phyloP scores from a whole-genome alignment of 768 basidiomycete genomes.

The Rickenella mellea region DNA sequence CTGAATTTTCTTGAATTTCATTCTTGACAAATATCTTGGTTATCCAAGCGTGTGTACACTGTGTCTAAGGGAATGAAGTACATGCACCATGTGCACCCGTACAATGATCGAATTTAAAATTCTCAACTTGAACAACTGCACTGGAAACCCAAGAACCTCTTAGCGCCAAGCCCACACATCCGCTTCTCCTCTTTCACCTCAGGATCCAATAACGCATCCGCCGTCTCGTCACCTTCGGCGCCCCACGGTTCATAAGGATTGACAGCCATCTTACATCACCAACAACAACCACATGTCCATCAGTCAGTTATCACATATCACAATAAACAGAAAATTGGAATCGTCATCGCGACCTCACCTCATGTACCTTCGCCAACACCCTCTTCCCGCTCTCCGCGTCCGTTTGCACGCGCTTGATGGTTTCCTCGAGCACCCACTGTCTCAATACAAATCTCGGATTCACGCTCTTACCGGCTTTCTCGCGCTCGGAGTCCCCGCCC shows the following conservation, averaged over 20 bases:
- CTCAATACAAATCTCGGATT: conserved; percentile 92
- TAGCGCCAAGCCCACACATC: conserved; percentile 71
- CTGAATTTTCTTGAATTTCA: no score
- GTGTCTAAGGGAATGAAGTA: no score
- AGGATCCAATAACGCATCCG: conserved; percentile 37
- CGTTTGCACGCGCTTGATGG: conserved; percentile 65
- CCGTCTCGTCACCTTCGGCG: conserved; percentile 44
- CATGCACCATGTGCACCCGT: no score
- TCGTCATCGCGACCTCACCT: no score
- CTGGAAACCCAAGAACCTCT: conserved; percentile 77
- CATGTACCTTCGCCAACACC: conserved; percentile 70
- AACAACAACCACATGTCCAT: neutral
- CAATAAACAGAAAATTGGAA: conserved; percentile 10
- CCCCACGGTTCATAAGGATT: conserved; percentile 86
- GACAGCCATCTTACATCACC: conserved; percentile 76
- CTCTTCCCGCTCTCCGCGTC: conserved; percentile 56
- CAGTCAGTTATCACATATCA: neutral
- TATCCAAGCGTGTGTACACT: no score
- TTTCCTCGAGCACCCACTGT: conserved; percentile 95
- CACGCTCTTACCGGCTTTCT: conserved; percentile 38
- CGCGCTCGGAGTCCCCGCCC: conserved; percentile 8
- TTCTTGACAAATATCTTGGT: no score
- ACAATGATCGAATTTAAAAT: no score
- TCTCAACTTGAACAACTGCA: conserved; percentile 84
- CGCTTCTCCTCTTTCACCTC: conserved; percentile 64